Base-by-base conservation (phyloP, 129 eudicot species). In the Lactuca sativa region DNA sequence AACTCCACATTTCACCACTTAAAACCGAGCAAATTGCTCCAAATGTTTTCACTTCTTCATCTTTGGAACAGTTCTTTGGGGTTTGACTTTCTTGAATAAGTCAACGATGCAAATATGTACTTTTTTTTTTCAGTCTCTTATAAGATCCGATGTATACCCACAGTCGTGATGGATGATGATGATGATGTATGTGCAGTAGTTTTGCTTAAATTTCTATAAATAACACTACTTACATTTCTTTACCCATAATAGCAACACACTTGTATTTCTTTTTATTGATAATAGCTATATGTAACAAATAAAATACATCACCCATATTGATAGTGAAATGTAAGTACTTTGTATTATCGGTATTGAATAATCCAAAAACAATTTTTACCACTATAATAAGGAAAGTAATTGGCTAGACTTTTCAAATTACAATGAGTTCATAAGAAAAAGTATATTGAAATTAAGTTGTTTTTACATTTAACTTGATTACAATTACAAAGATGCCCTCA, bases 61-160 rank as follows among this genome's bases (percentile, higher is more conserved):
- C 96, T n/a, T 57, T 89, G 82, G 96, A 89, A 72, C 89, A 77
- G 65, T 89, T 83, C 87, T 89, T 89, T 31, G 90, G 63, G 47
- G 74, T 71, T 30, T 86, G 79, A 84, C 68, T 47, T 25, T 58
- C 18, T 13, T 8, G 16, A 47, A 77, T 53, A n/a, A 53, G 61
- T 52, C 60, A 49, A 31, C 25, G 62, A 52, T 17, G 43, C 61
- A 64, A 49, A 67, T 72, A 32, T 51, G 21, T 74, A 66, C 16
- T 49, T 47, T 21, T 18, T 33, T 10, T 30, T 13, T 53, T 5
- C 18, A 1, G 58, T 16, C 58, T 53, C 18, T 53, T 53, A 8
- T 53, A 16, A 53, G 58, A 15, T 15, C 25, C 16, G 15, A 53
- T 53, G 58, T 53, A 53, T 47, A 47, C 52, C 52, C 10, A 53